Percentiles rank a stretch among this genome's conserved stretches.
These are phyloP conservation scores for Lithospermum erythrorhizon DNA, from an alignment of 257 asterid species.

Conservation along the genomic window DNA sequence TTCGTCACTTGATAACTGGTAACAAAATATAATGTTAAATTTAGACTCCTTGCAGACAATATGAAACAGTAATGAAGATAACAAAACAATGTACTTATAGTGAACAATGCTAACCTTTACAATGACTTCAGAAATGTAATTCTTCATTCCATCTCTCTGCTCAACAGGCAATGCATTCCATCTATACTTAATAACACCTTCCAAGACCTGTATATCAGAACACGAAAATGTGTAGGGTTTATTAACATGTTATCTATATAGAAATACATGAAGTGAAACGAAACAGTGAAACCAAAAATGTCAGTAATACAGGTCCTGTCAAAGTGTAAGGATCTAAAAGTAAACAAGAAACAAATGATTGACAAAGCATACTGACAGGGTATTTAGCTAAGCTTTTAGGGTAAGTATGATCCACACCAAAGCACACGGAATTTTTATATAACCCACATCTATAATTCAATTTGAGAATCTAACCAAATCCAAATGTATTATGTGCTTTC, in stretches of 20 bases:
- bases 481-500: neutral
- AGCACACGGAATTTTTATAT: slow-evolving; percentile 8
- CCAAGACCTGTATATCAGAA: slow-evolving; percentile 59
- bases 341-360: too few species aligned
- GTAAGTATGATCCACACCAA: too few species aligned
- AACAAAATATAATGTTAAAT: neutral
- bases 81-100: neutral
- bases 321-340: too few species aligned
- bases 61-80: slow-evolving; percentile 1
- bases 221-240: slow-evolving; percentile 7
- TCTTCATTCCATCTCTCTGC: slow-evolving; percentile 98
- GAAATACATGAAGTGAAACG: too few species aligned
- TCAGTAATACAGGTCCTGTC: too few species aligned
- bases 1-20: slow-evolving; percentile 90
- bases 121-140: slow-evolving; percentile 93
- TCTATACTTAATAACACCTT: slow-evolving; percentile 93
- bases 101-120: slow-evolving; percentile 51
- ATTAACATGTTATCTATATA: neutral
- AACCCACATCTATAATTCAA: neutral
- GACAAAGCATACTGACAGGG: too few species aligned
- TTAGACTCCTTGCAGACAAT: neutral
- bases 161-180: slow-evolving; percentile 97
- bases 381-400: too few species aligned
- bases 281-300: too few species aligned
- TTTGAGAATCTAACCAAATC: neutral